Evolutionary conservation across 2,329 filamentous ascomycete species (phyloP).

Genomic region (Trichoderma gracile): DNA sequence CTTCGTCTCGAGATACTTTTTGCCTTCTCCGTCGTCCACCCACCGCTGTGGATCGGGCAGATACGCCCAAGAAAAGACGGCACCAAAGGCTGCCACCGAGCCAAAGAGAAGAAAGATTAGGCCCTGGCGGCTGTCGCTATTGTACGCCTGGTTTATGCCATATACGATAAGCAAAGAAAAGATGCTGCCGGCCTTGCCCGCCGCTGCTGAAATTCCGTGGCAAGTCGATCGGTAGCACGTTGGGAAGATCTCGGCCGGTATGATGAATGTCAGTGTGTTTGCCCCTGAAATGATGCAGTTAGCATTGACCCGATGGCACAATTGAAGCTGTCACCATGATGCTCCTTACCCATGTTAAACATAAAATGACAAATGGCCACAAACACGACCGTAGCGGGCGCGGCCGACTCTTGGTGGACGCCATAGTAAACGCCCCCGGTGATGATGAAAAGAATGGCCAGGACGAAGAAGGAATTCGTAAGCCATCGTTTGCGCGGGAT

Average conservation of each 20-base stretch:
- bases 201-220: conserved; percentile 62
- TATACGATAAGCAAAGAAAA: conserved; percentile 53
- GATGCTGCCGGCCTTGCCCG: conserved; percentile 60
- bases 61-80: conserved; percentile 54
- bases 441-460: conserved; percentile 50
- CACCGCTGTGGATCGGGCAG: conserved; percentile 51
- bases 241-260: conserved; percentile 65
- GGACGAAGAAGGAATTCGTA: conserved; percentile 50
- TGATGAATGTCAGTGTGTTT: conserved; percentile 64
- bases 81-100: conserved; percentile 50
- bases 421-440: conserved; percentile 54
- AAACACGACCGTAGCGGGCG: conserved; percentile 50
- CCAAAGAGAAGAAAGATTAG: conserved; percentile 55
- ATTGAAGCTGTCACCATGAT: background rate
- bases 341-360: conserved; percentile 53
- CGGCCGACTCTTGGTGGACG: conserved; percentile 44
- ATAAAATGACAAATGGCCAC: conserved; percentile 56
- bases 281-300: conserved; percentile 44
- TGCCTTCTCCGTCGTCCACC: conserved; percentile 39
- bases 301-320: background rate
- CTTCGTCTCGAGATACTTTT: conserved; percentile 46
- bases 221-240: conserved; percentile 64
- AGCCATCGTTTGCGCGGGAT: conserved; percentile 52
- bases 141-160: conserved; percentile 50
- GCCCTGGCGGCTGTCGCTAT: conserved; percentile 46